A percentile compares a stretch with the other conserved stretches of the same genome.
Evolutionary conservation across 2,329 filamentous ascomycete species (phyloP).

Genomic region (Ophiostoma novo-ulmi): DNA sequence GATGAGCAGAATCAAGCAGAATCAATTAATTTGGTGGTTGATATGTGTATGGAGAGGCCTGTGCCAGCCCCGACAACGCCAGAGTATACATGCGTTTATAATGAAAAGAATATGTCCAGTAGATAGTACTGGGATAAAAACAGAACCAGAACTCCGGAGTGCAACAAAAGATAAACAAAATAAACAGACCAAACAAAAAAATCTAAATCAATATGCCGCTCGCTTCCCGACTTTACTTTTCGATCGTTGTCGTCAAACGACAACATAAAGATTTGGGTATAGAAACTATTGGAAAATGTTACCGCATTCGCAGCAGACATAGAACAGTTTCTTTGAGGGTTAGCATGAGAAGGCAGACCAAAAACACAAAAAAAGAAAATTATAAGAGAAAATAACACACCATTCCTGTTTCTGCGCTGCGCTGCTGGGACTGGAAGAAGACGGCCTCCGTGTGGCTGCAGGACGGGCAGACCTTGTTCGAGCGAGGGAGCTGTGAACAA

Average conservation of each 20-base stretch:
- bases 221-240: slow-evolving; percentile 11
- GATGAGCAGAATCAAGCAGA: background rate
- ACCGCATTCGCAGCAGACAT: slow-evolving; percentile 90
- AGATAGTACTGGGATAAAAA: background rate
- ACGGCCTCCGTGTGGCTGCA: slow-evolving; percentile 88
- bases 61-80: background rate
- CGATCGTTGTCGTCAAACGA: background rate
- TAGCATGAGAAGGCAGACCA: background rate
- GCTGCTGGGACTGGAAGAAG: slow-evolving; percentile 98
- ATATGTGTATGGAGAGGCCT: background rate
- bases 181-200: background rate
- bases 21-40: background rate
- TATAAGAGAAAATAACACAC: slow-evolving; percentile 53
- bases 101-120: background rate
- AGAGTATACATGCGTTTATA: background rate
- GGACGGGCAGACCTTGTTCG: slow-evolving; percentile 76
- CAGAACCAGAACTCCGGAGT: slow-evolving; percentile 17
- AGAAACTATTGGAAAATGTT: slow-evolving; percentile 64
- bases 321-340: slow-evolving; percentile 69
- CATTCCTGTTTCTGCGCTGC: slow-evolving; percentile 96
- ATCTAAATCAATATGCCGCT: background rate
- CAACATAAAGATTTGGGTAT: background rate
- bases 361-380: background rate
- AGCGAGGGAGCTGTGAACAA: slow-evolving; percentile 70
- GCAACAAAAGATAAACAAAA: background rate